Conservation (phyloP, 2,329 filamentous ascomycete species). For the Sclerotiophoma versabilis region DNA sequence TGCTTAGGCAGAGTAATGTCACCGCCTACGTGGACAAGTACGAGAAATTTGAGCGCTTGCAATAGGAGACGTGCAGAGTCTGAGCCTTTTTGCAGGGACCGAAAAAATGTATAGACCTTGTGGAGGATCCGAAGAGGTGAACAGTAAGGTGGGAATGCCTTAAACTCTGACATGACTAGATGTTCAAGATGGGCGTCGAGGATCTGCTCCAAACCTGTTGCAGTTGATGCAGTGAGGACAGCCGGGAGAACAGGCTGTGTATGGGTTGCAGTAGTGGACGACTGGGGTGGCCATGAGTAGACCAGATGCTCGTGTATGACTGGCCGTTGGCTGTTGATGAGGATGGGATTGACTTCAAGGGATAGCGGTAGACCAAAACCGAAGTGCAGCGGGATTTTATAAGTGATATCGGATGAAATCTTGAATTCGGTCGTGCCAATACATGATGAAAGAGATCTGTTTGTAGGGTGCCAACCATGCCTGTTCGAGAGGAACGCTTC, state of each 20-base stretch:
- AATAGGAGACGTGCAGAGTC: slow-evolving; percentile 35
- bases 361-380: slow-evolving; percentile 43
- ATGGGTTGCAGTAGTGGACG: slow-evolving; percentile 22
- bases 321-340: slow-evolving; percentile 24
- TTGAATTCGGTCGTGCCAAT: slow-evolving; percentile 27
- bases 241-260: slow-evolving; percentile 46
- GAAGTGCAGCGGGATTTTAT: slow-evolving; percentile 42
- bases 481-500: slow-evolving; percentile 41
- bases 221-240: slow-evolving; percentile 33
- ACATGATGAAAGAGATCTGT: slow-evolving; percentile 37
- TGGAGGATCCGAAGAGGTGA: slow-evolving; percentile 44
- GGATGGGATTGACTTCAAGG: slow-evolving; percentile 36
- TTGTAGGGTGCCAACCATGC: slow-evolving; percentile 47
- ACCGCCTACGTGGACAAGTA: slow-evolving; percentile 50
- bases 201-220: slow-evolving; percentile 24
- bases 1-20: slow-evolving; percentile 42
- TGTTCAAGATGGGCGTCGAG: slow-evolving; percentile 43
- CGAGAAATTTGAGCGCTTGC: slow-evolving; percentile 48
- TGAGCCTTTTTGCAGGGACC: slow-evolving; percentile 25
- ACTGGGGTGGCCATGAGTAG: slow-evolving; percentile 46
- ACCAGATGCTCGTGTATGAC: slow-evolving; percentile 46
- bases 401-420: slow-evolving; percentile 25
- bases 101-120: slow-evolving; percentile 45
- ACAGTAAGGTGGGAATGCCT: slow-evolving; percentile 44
- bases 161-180: slow-evolving; percentile 44